Conservation (phyloP, 2,329 filamentous ascomycete species). For the Neonectria punicea region DNA sequence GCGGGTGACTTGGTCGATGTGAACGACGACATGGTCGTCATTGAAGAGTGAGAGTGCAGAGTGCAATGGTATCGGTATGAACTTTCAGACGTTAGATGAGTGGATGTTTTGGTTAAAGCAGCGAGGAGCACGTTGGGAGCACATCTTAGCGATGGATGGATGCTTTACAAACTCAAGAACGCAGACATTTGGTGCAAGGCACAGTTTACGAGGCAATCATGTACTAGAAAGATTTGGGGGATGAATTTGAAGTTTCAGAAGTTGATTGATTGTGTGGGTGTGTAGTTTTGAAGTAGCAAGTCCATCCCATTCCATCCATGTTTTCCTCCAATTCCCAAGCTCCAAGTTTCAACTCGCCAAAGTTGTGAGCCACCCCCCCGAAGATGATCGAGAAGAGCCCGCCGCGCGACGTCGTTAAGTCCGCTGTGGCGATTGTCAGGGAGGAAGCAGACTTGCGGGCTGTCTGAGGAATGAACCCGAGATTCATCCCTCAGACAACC, state of each 20-base stretch:
- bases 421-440: background rate
- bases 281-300: background rate
- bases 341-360: background rate
- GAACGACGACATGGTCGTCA: conserved; percentile 41
- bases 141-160: background rate
- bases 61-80: background rate
- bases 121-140: background rate
- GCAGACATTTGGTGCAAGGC: background rate
- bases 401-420: background rate
- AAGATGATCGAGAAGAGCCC: background rate
- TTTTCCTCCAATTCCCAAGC: background rate
- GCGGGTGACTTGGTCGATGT: conserved; percentile 46
- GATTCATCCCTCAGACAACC: background rate
- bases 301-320: background rate
- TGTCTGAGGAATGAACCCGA: background rate
- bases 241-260: background rate
- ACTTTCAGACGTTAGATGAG: background rate
- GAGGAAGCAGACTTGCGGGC: background rate
- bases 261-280: background rate
- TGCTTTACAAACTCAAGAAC: background rate
- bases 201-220: background rate
- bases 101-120: background rate
- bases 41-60: conserved; percentile 30
- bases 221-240: background rate
- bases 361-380: no score